Conservation (phyloP, 106 monocot genomes). For the Acorus calamus region DNA sequence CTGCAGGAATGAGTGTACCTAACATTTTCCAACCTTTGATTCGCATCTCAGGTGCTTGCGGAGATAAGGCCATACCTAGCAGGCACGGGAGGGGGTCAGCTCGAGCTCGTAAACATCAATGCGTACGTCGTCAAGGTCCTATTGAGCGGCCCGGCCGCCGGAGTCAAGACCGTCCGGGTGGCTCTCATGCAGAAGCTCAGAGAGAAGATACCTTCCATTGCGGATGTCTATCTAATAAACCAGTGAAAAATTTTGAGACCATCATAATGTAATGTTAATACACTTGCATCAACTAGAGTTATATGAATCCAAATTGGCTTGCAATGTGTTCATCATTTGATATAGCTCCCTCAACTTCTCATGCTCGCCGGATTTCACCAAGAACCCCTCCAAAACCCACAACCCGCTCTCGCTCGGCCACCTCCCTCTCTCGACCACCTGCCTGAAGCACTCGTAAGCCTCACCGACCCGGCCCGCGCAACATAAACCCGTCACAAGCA, state of each 20-base stretch:
- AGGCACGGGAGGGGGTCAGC: constrained; percentile 73
- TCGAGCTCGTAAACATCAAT: constrained; percentile 63
- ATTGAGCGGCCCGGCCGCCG: constrained; percentile 71
- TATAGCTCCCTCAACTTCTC: constrained; percentile 48
- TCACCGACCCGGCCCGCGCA: constrained; percentile 37
- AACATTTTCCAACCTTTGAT: neutral
- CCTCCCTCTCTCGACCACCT: constrained; percentile 59
- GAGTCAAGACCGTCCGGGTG: constrained; percentile 88
- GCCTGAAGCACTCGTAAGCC: constrained; percentile 54
- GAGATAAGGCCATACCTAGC: constrained; percentile 90
- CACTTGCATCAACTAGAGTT: too few species aligned
- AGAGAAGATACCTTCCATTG: constrained; percentile 86
- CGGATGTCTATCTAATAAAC: constrained; percentile 62
- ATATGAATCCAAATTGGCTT: too few species aligned
- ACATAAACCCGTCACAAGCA: constrained; percentile 59
- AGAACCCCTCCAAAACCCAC: constrained; percentile 47
- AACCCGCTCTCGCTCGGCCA: constrained; percentile 52
- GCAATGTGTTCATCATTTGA: constrained; percentile 32
- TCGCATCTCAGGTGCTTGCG: constrained; percentile 50
- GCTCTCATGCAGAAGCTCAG: constrained; percentile 79
- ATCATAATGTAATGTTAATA: too few species aligned
- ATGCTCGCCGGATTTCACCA: constrained; percentile 14
- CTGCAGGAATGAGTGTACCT: too few species aligned
- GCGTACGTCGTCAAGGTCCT: constrained; percentile 53
- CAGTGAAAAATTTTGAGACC: constrained; percentile 9